These are phyloP conservation scores for Macrolepiota fuliginosa DNA, from an alignment of 768 basidiomycete species.

Conservation along the genomic window DNA sequence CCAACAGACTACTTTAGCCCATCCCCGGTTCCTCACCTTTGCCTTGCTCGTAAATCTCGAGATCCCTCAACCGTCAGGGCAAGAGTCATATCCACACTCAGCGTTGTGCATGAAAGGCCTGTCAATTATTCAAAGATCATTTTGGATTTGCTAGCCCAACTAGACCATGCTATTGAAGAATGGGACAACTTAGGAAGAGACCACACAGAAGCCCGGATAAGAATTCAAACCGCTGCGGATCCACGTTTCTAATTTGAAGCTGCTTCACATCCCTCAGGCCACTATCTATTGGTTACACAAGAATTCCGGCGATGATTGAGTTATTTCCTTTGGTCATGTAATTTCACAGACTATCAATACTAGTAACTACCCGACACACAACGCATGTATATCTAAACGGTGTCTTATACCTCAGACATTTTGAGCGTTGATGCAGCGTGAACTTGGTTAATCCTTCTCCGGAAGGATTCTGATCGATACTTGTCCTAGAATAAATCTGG, in stretches of 20 bases:
- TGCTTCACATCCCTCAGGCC: too few species aligned
- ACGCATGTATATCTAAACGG: background rate
- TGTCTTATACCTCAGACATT: background rate
- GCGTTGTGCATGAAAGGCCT: background rate
- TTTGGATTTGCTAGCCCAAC: conserved; percentile 29
- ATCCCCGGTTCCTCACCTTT: conserved; percentile 1
- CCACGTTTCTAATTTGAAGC: too few species aligned
- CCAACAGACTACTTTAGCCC: background rate
- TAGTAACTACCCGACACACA: background rate
- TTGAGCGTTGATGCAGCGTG: background rate
- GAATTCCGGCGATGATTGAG: background rate
- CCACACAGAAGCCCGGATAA: background rate
- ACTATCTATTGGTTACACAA: background rate
- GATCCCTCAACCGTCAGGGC: background rate
- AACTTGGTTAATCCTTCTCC: background rate
- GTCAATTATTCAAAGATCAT: conserved; percentile 27
- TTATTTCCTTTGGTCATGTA: background rate
- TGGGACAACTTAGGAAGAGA: conserved; percentile 2
- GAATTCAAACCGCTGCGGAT: background rate
- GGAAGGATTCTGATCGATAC: background rate
- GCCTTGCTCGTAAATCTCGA: background rate
- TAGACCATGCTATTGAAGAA: conserved; percentile 28
- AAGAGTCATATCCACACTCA: background rate
- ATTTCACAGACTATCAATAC: background rate
- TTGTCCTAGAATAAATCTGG: background rate